Base-by-base conservation (phyloP, 2,329 filamentous ascomycete genomes). In the Apiospora sp. region DNA sequence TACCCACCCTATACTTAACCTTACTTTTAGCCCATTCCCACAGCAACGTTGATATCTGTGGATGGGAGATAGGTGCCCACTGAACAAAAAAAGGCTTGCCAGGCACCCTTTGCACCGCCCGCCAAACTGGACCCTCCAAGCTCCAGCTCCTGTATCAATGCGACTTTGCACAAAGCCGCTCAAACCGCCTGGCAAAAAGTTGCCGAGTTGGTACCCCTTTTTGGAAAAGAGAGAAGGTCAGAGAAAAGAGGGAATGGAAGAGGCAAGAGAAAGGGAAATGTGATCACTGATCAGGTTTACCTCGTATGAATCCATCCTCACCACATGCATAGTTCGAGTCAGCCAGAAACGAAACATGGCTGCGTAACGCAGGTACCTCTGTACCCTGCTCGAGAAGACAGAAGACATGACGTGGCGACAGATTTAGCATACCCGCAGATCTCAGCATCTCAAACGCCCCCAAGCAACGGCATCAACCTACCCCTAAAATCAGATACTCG, bases 401-500 rank as follows among this genome's bases (percentile, higher is more conserved):
- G 8, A 6, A 37, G 51, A 34, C 51, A 16, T 34, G 13, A 58
- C 51, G 27, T 19, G 51, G 49, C 49, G 24, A 30, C 51, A 58
- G 51, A 58, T 58, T 19, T 34, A 58, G 14, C 7, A 58, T 58
- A 58, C 27, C 27, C 51, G 54, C 54, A 61, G 54, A 61, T 61
- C 54, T 61, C 54, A 61, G 58, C 34, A 64, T 30, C 22, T 64
- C 58, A 64, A 64, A 64, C 58, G n/a, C 58, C 19, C 30, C 34
- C 58, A 64, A 64, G 34, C 58, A 41, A 13, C 58, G 58, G 58
- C 58, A 64, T 34, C 58, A 37, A 41, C 14, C 12, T 19, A 5
- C 27, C 54, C 54, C 24, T 58, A 6, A 3, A 34, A 58, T 58
- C 51, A 30, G 51, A 58, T 58, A 58, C 51, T 41, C 3, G 27